Conservation (phyloP, 371 early-diverging fungal species). For the Dentiscutata heterogama region DNA sequence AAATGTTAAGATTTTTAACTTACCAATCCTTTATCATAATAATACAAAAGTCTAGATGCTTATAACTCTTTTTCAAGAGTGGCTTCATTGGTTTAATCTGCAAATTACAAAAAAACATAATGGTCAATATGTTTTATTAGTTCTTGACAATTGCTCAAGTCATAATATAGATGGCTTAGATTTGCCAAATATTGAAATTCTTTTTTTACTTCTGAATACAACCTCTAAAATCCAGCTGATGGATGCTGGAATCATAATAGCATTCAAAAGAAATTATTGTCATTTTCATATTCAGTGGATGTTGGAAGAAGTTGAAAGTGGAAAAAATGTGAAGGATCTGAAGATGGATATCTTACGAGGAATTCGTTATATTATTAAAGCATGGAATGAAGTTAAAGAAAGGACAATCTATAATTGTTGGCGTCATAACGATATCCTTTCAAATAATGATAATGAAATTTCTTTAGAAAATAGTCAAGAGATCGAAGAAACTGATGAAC, state of each 20-base stretch:
- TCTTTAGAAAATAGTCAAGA: background rate
- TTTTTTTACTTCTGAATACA: conserved; percentile 47
- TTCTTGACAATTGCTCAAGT: conserved; percentile 47
- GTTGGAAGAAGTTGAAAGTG: conserved; percentile 29
- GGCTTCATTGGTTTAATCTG: conserved; percentile 42
- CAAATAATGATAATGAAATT: conserved; percentile 3
- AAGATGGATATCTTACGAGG: conserved; percentile 42
- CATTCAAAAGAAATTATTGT: conserved; percentile 46
- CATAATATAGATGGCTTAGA: conserved; percentile 34
- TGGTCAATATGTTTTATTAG: conserved; percentile 32
- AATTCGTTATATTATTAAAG: conserved; percentile 36
- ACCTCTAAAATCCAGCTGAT: conserved; percentile 48
- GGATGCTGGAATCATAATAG: conserved; percentile 47
- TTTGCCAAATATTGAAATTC: conserved; percentile 44
- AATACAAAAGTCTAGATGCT: conserved; percentile 48
- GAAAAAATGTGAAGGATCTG: conserved; percentile 8
- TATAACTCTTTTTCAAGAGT: conserved; percentile 39
- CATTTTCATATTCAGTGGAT: conserved; percentile 36
- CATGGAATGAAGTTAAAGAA: conserved; percentile 10
- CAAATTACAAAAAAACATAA: conserved; percentile 18
- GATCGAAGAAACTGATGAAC: too few species aligned
- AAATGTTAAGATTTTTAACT: conserved; percentile 21
- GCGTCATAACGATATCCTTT: conserved; percentile 19
- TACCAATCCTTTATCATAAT: conserved; percentile 33
- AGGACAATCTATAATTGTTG: conserved; percentile 29